phyloP scores from a whole-genome alignment of 352 stramenopile species.

The Phytophthora rubi region DNA sequence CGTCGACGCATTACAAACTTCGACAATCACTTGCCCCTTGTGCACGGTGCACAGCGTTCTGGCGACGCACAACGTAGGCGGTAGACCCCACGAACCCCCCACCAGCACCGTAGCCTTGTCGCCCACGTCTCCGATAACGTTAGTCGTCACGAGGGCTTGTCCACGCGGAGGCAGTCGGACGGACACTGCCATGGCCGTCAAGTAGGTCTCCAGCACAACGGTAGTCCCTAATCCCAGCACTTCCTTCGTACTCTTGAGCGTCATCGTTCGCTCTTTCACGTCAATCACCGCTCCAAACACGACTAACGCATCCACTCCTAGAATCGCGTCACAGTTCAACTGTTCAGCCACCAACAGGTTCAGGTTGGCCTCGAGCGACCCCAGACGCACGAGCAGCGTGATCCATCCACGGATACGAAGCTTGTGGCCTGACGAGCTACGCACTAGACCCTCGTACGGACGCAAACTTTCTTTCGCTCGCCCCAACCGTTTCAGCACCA shows the following conservation, averaged over 20 bases:
- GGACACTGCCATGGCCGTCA: not conserved
- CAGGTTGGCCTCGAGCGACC: not conserved
- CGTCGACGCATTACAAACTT: not conserved
- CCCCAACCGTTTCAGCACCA: not conserved
- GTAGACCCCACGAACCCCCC: not conserved
- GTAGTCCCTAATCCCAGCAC: not conserved
- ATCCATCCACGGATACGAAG: not conserved
- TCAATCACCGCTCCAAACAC: constrained; percentile 2
- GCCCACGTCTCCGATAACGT: not conserved
- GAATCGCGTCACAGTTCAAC: not conserved
- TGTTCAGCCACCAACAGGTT: not conserved
- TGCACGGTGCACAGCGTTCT: constrained; percentile 1
- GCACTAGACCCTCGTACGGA: not conserved
- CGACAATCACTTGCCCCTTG: not conserved
- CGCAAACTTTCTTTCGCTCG: not conserved
- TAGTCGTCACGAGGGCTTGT: not conserved
- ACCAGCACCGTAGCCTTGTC: constrained; percentile 1
- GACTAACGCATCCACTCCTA: not conserved
- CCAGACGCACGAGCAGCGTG: not conserved
- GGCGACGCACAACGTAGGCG: not conserved
- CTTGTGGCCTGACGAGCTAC: not conserved
- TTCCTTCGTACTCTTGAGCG: not conserved
- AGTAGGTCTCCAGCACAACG: not conserved
- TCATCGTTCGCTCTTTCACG: not conserved
- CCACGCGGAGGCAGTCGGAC: not conserved